phyloP scores from a whole-genome alignment of 1,284 basidiomycete species.

The Pseudozyma flocculosa region DNA sequence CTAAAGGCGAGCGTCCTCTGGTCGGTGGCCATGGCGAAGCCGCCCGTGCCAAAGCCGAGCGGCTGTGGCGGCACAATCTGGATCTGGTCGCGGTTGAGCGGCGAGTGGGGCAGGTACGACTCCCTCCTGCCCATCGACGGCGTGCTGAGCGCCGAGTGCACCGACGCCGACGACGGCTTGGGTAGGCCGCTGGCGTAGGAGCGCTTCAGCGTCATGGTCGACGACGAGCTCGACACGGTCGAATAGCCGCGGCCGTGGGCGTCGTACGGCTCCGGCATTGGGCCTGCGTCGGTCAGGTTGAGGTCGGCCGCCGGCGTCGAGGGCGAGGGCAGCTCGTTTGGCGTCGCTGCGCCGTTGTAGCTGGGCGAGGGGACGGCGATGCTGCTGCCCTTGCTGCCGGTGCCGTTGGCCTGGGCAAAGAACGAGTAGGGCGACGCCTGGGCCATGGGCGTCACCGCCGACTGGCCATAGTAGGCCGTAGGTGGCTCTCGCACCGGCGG shows the following conservation, averaged over 20 bases:
- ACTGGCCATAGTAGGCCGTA: constrained; percentile 24
- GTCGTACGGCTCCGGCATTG: constrained; percentile 22
- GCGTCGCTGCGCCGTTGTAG: background rate
- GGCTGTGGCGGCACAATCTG: constrained; percentile 50
- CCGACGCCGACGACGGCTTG: constrained; percentile 19
- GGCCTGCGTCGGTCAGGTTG: too few species aligned
- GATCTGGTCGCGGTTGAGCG: constrained; percentile 42
- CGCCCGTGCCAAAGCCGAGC: constrained; percentile 42
- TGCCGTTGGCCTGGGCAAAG: constrained; percentile 1
- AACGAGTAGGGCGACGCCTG: constrained; percentile 4
- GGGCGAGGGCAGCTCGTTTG: constrained; percentile 4
- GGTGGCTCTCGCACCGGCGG: constrained; percentile 37
- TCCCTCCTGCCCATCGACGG: constrained; percentile 18
- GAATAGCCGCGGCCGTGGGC: constrained; percentile 14
- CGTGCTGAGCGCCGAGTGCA: constrained; percentile 16
- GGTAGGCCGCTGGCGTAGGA: constrained; percentile 16
- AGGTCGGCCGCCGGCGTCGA: constrained; percentile 3
- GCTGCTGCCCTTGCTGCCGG: too few species aligned
- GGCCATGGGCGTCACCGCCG: constrained; percentile 9
- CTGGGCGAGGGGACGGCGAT: constrained; percentile 9
- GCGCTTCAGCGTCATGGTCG: constrained; percentile 42
- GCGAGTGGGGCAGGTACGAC: constrained; percentile 47
- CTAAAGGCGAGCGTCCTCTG: constrained; percentile 48
- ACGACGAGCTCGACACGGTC: constrained; percentile 29
- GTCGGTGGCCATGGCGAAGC: constrained; percentile 40